Base-by-base conservation (phyloP, 148 eudicot genomes). In the Rhododendron mucronatum region DNA sequence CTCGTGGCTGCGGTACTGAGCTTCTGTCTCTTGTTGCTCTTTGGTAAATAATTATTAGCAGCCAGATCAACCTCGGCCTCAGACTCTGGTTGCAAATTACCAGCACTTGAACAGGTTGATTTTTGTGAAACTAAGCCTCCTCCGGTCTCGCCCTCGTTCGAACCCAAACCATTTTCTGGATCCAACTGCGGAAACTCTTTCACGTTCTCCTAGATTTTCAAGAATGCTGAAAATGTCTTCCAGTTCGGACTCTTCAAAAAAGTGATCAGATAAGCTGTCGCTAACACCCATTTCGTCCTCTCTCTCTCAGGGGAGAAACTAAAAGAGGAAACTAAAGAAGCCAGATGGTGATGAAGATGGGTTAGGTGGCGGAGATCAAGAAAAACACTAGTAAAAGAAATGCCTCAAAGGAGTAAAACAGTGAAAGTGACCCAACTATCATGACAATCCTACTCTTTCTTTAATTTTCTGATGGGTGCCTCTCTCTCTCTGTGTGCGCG, bases 1-100 rank as follows among this genome's bases (percentile, higher is more conserved):
- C 67, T 57, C 18, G 39, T 30, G 30, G 76, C 41, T 71, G 76
- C 20, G 14, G 39, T 14, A 71, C 20, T 33, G 20, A 71, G 18
- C 90, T 88, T 89, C 82, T 84, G 90, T 61, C 88, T 95, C 90
- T 95, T 97, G 18, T 95, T 97, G 18, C 90, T 88, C 82, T 84
- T 88, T 0, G 92, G 92, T 15, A 87, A 83, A 39, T 57, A 86
- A n/a, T 71, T 71, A 71, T 0, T 0, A 30, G 20, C 76, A 26
- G 30, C 30, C 0, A 63, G 3, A 15, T 88, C 93, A 15, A 82
- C 9, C 71, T 87, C 91, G 0, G 77, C 45, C 48, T 86, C 90
- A 15, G 73, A 77, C 13, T 86, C 91, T 76, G 45, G 88, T 16
- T 14, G 5, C 5, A 14, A 14, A 14, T 15, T 13, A 15, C 20